phyloP scores from a whole-genome alignment of 768 basidiomycete species.

The Ramaria sp. region DNA sequence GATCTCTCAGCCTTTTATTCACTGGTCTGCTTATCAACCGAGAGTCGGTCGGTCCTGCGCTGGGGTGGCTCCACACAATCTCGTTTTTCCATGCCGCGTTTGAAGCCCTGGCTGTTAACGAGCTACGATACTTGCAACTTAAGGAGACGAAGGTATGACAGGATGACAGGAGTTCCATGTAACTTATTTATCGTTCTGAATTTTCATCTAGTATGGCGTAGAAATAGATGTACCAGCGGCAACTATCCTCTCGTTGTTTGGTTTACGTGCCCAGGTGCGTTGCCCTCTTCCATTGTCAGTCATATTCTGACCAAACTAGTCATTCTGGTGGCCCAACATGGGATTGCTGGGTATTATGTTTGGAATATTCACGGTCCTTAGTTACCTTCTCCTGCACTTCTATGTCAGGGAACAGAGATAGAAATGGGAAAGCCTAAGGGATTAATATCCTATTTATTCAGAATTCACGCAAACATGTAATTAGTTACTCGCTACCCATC shows the following conservation, averaged over 20 bases:
- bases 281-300: neutral
- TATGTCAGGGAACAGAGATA: constrained; percentile 76
- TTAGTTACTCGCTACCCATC: too few species aligned
- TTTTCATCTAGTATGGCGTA: constrained; percentile 70
- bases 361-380: constrained; percentile 60
- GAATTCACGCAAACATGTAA: neutral
- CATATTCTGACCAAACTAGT: constrained; percentile 28
- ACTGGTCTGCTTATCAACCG: constrained; percentile 94
- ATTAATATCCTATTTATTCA: too few species aligned
- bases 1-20: constrained; percentile 58
- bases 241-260: constrained; percentile 89
- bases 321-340: constrained; percentile 99
- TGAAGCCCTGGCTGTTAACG: constrained; percentile 96
- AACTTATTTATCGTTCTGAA: neutral
- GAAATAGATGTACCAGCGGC: constrained; percentile 96
- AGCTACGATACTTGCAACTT: constrained; percentile 84
- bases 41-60: constrained; percentile 57
- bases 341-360: constrained; percentile 80
- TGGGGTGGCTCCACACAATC: constrained; percentile 81
- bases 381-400: constrained; percentile 73
- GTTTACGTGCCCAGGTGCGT: constrained; percentile 73
- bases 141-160: constrained; percentile 74
- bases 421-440: neutral
- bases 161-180: neutral
- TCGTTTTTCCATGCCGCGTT: constrained; percentile 99